Base-by-base conservation (phyloP, 129 eudicot species). In the Erigeron canadensis region DNA sequence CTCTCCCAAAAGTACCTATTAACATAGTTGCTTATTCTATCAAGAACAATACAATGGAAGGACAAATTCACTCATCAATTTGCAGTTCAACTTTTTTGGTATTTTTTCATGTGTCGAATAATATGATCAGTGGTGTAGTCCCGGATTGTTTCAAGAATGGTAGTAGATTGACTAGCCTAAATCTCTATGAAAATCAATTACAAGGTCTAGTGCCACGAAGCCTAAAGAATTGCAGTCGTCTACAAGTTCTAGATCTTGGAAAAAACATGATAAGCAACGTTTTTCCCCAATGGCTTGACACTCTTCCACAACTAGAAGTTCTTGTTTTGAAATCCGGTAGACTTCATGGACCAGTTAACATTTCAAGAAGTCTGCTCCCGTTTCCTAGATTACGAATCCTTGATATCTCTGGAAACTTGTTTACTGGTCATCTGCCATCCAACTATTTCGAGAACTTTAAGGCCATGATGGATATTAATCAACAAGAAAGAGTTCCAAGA, bases 241-340 rank as follows among this genome's bases (percentile, higher is more conserved):
- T 58, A 9, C 39, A 58, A 58, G 63, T 58, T 58, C 40, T 58
- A 19, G 41, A 58, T 58, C 16, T 58, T 58, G 63, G 63, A 22
- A 58, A 58, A 10, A 58, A 58, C 40, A 58, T 58, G 60, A 15
- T 54, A 15, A 54, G 23, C 10, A 11, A 54, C 60, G 16, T 9
- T n/a, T 58, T 58, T 58, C 63, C 63, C 63, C 13, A 22, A 8
- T 57, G 63, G 63, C 63, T 57, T 57, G 63, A 22, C 6, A 11
- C 23, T 57, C 63, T 57, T 57, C 63, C 63, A 57, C 62, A 19
- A 12, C 38, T 56, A 7, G 37, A 56, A 56, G 62, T 56, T 56
- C 62, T 56, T 56, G 62, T 57, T 9, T 23, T 57, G 63, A 57
- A 10, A 57, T 57, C 63, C 1, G 3, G 21, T 22, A 21, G 63